phyloP scores from a whole-genome alignment of 768 basidiomycete genomes.

The Termitomyces sp. region DNA sequence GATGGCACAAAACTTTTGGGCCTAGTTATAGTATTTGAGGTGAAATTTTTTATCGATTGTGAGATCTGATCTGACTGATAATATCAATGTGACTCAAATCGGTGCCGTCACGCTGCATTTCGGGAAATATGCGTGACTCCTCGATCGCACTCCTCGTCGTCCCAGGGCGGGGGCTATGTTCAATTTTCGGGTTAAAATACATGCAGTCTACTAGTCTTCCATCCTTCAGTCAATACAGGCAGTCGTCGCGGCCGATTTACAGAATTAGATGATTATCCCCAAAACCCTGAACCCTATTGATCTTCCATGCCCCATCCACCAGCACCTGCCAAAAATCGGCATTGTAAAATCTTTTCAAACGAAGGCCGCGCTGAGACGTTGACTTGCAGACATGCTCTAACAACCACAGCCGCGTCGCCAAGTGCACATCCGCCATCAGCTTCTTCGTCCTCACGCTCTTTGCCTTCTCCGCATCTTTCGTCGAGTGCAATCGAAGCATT shows the following conservation, averaged over 20 bases:
- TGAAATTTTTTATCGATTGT: slow-evolving; percentile 57
- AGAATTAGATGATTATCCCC: slow-evolving; percentile 7
- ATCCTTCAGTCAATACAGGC: neutral
- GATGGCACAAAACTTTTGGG: slow-evolving; percentile 41
- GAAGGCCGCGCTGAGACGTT: slow-evolving; percentile 74
- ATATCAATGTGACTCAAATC: slow-evolving; percentile 38
- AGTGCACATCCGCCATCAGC: slow-evolving; percentile 78
- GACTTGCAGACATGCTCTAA: slow-evolving; percentile 80
- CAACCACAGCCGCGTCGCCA: slow-evolving; percentile 81
- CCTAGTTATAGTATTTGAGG: slow-evolving; percentile 54
- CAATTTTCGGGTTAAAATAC: slow-evolving; percentile 7
- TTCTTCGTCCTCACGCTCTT: slow-evolving; percentile 72
- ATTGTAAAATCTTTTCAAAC: slow-evolving; percentile 77
- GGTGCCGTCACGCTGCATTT: slow-evolving; percentile 15
- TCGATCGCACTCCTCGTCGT: neutral
- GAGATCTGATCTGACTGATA: slow-evolving; percentile 54
- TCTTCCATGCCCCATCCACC: slow-evolving; percentile 63
- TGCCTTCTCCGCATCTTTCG: slow-evolving; percentile 73
- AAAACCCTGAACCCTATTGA: slow-evolving; percentile 14
- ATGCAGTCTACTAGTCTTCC: slow-evolving; percentile 3
- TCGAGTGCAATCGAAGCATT: slow-evolving; percentile 73
- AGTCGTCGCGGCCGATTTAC: slow-evolving; percentile 4
- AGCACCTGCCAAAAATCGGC: slow-evolving; percentile 73
- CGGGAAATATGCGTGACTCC: neutral
- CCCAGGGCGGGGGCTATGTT: neutral